A percentile compares a stretch with the other conserved stretches of the same genome.
Conservation (phyloP, 169 alveolate species). For the Eimeria tenella region DNA sequence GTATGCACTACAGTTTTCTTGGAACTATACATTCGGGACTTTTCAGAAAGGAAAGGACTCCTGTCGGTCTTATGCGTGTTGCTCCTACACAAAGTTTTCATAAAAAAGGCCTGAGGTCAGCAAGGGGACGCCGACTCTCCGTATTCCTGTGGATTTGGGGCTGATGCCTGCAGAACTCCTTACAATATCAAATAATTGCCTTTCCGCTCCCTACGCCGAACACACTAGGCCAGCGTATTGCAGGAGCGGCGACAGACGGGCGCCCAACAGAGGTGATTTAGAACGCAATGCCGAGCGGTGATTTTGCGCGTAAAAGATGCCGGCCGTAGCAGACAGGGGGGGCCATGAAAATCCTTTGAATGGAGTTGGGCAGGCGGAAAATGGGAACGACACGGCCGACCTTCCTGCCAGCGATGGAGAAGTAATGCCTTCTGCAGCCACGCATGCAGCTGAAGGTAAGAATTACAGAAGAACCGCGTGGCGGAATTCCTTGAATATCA, state of each 20-base stretch:
- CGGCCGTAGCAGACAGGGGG: not conserved
- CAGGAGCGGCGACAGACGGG: no score
- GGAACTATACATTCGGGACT: not conserved
- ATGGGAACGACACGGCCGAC: not conserved
- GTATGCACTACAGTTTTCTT: not conserved
- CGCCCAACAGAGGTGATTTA: not conserved
- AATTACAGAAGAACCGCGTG: no score
- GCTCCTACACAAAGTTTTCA: not conserved
- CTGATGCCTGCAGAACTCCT: not conserved
- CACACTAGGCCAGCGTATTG: no score
- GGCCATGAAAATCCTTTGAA: not conserved
- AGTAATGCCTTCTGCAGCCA: not conserved
- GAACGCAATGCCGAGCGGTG: not conserved
- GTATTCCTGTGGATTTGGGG: not conserved
- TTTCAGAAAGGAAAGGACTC: not conserved
- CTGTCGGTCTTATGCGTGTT: not conserved
- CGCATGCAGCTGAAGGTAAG: not conserved
- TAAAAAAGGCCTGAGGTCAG: not conserved
- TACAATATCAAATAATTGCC: no score
- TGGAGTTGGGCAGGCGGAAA: not conserved
- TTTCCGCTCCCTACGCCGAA: no score
- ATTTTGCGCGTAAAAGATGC: not conserved
- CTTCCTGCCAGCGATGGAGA: not conserved
- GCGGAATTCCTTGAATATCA: no score
- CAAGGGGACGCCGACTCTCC: not conserved